Conservation (phyloP, 78 protist genomes). For the Dictyostelium brefeldianum region DNA sequence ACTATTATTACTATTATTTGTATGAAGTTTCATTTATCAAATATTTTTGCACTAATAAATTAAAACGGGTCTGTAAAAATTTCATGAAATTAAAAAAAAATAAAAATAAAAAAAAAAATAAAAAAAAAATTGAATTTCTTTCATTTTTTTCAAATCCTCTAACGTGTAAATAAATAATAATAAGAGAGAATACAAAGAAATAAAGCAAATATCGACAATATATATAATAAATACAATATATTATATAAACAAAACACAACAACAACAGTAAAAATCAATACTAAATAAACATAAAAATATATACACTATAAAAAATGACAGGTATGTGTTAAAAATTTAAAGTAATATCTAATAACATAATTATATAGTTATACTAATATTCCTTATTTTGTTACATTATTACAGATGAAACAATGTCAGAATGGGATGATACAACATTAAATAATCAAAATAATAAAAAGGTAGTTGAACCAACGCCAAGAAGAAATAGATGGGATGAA, state of each 20-base stretch:
- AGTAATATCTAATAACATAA: not conserved
- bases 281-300: too few species aligned
- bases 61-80: not conserved
- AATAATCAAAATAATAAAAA: not conserved
- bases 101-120: not conserved
- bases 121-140: not conserved
- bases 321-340: not conserved
- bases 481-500: slow-evolving; percentile 88
- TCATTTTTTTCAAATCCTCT: not conserved
- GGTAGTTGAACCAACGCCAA: slow-evolving; percentile 54
- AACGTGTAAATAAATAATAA: not conserved
- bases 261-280: not conserved
- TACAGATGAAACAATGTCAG: slow-evolving; percentile 39
- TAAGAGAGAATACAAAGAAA: not conserved
- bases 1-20: not conserved
- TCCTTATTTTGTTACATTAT: not conserved
- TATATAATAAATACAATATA: not conserved
- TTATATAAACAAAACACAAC: not conserved
- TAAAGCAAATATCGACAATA: not conserved
- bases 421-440: slow-evolving; percentile 69
- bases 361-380: not conserved
- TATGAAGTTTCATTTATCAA: not conserved
- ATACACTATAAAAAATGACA: not conserved
- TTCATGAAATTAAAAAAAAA: not conserved
- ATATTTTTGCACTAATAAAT: not conserved